Evolutionary conservation across 23 red algal genomes (phyloP).

Genomic region (Gracilaria vermiculophylla): DNA sequence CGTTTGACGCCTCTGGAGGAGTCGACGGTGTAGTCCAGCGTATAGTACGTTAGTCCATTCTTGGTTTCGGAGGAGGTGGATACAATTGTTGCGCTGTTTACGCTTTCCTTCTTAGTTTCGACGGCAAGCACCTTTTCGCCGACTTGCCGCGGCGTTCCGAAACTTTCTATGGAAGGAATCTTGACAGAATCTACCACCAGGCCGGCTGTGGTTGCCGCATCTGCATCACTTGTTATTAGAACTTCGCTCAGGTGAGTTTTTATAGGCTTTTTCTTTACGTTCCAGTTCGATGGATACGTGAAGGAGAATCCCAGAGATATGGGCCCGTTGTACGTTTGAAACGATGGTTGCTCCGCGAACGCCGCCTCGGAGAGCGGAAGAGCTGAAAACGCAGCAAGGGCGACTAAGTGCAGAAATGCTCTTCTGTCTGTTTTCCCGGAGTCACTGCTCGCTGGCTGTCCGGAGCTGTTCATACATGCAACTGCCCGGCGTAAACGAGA

Average conservation of each 20-base stretch:
- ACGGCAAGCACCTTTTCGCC: conserved; percentile 80
- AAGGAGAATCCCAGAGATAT: conserved; percentile 69
- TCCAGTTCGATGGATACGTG: conserved; percentile 73
- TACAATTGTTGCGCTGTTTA: conserved; percentile 20
- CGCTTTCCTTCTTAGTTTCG: conserved; percentile 87
- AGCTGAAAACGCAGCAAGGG: background rate
- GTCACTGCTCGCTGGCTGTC: background rate
- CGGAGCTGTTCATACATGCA: background rate
- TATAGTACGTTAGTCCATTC: conserved; percentile 62
- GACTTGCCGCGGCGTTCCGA: conserved; percentile 77
- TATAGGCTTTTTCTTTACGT: conserved; percentile 86
- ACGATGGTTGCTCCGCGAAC: background rate
- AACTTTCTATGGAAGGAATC: conserved; percentile 71
- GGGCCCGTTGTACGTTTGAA: conserved; percentile 56
- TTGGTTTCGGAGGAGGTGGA: conserved; percentile 18
- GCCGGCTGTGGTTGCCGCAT: conserved; percentile 57
- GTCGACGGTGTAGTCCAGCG: conserved; percentile 70
- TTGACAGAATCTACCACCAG: conserved; percentile 77
- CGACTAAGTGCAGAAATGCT: background rate
- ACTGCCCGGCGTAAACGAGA: background rate
- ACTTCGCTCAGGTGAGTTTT: conserved; percentile 93
- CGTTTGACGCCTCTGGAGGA: conserved; percentile 68
- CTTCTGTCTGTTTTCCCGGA: background rate
- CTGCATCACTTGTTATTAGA: conserved; percentile 49
- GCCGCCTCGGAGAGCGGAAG: background rate